Percentiles rank a stretch among this genome's conserved stretches.
Conservation (phyloP, 1,284 basidiomycete species). For the Cryptococcus neoformans region DNA sequence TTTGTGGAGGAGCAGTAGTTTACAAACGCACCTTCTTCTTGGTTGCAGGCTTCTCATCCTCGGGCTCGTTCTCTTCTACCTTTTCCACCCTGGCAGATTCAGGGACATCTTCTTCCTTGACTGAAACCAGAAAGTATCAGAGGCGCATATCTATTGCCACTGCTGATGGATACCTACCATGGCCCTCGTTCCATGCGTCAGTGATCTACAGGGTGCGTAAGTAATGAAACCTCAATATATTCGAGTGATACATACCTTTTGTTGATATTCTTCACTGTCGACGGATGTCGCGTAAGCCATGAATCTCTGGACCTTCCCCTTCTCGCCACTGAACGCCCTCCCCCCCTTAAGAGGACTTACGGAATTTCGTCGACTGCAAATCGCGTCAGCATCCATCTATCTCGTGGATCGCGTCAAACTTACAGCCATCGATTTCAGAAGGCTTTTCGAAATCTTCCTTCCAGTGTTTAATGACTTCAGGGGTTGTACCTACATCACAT, state of each 20-base stretch:
- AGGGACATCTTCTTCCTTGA: conserved; percentile 66
- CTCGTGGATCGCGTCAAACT: conserved; percentile 2
- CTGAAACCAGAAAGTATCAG: neutral
- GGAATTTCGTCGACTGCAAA: conserved; percentile 38
- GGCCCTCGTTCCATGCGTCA: conserved; percentile 67
- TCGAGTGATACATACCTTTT: conserved; percentile 35
- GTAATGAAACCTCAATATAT: neutral
- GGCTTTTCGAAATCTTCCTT: conserved; percentile 61
- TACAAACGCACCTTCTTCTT: conserved; percentile 3
- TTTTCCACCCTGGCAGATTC: conserved; percentile 55
- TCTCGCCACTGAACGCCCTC: neutral
- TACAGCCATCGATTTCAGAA: conserved; percentile 53
- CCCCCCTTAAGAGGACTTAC: conserved; percentile 11
- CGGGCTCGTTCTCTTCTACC: conserved; percentile 12
- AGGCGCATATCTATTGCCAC: conserved; percentile 53
- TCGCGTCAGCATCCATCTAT: conserved; percentile 3
- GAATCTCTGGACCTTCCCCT: neutral
- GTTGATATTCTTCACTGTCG: conserved; percentile 49
- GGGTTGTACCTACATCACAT: conserved; percentile 59
- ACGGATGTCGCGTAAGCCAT: neutral
- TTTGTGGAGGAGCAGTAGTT: neutral
- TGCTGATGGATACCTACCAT: conserved; percentile 34
- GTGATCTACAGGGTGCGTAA: conserved; percentile 48
- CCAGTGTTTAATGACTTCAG: conserved; percentile 67
- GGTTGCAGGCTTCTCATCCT: conserved; percentile 5